A percentile compares a stretch with the other conserved stretches of the same genome.
Evolutionary conservation across 345 rosid genomes (phyloP).

Genomic region (Psidium friedrichsthalianum): DNA sequence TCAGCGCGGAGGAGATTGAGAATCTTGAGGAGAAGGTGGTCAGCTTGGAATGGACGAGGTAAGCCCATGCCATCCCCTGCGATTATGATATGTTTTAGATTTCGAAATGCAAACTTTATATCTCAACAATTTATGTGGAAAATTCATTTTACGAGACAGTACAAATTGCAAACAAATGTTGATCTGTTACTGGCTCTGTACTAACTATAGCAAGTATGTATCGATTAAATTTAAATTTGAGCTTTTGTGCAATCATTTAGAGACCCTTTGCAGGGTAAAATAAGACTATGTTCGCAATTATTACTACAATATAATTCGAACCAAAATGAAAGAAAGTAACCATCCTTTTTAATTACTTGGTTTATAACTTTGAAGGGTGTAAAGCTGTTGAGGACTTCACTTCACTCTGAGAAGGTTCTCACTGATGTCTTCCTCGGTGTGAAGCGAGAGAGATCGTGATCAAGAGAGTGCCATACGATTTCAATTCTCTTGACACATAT

Average conservation of each 20-base stretch:
- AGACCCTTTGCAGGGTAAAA: neutral
- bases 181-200: neutral
- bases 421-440: slow-evolving; percentile 6
- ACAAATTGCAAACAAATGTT: neutral
- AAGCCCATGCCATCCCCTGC: too few relatives aligned
- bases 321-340: neutral
- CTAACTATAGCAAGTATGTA: neutral
- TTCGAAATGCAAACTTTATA: too few relatives aligned
- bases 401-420: slow-evolving; percentile 12
- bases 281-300: neutral
- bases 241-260: neutral
- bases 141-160: neutral
- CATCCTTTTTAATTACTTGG: neutral
- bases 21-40: neutral
- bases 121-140: too few relatives aligned
- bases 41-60: neutral
- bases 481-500: neutral
- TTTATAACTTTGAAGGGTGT: neutral
- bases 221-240: too few relatives aligned
- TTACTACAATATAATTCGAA: neutral
- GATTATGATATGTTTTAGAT: neutral
- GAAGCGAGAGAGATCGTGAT: neutral
- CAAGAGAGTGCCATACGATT: neutral
- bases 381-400: slow-evolving; percentile 12
- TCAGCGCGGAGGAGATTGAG: too few relatives aligned